These are phyloP conservation scores for Hygrocybe punicea DNA, from an alignment of 768 basidiomycete species.

Conservation along the genomic window DNA sequence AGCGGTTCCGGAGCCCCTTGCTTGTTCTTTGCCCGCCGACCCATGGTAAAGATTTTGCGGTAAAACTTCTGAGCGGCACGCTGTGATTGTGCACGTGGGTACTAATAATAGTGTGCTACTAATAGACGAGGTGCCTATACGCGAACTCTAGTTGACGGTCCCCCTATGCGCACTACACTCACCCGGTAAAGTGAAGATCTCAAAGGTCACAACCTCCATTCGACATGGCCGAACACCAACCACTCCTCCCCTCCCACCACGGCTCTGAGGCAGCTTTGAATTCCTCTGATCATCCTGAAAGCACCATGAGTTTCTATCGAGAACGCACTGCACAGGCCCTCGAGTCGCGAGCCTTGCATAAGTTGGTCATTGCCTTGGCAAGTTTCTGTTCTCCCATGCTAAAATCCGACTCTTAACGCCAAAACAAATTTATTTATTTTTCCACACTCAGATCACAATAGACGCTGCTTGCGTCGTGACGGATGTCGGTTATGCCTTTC, in stretches of 20 bases:
- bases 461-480: constrained; percentile 70
- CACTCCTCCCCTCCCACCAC: constrained; percentile 37
- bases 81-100: too few species aligned
- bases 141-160: too few species aligned
- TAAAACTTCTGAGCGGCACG: too few species aligned
- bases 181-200: too few species aligned
- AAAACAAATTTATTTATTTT: too few species aligned
- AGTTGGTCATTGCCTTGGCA: constrained; percentile 55
- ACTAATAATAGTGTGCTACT: too few species aligned
- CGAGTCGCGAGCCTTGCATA: constrained; percentile 53
- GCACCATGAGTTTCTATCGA: constrained; percentile 15
- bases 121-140: too few species aligned
- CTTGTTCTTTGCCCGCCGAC: constrained; percentile 82
- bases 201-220: too few species aligned
- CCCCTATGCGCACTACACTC: too few species aligned
- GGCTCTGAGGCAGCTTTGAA: constrained; percentile 1
- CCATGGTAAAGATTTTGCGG: constrained; percentile 48
- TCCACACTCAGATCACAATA: constrained; percentile 50
- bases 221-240: constrained; percentile 46
- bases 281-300: neutral
- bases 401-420: too few species aligned
- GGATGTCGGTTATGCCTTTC: constrained; percentile 67
- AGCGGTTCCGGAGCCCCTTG: constrained; percentile 68
- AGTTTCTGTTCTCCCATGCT: constrained; percentile 22
- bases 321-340: constrained; percentile 45